Evolutionary conservation across 2,329 filamentous ascomycete genomes (phyloP).

Genomic region (Clarireedia homoeocarpa): DNA sequence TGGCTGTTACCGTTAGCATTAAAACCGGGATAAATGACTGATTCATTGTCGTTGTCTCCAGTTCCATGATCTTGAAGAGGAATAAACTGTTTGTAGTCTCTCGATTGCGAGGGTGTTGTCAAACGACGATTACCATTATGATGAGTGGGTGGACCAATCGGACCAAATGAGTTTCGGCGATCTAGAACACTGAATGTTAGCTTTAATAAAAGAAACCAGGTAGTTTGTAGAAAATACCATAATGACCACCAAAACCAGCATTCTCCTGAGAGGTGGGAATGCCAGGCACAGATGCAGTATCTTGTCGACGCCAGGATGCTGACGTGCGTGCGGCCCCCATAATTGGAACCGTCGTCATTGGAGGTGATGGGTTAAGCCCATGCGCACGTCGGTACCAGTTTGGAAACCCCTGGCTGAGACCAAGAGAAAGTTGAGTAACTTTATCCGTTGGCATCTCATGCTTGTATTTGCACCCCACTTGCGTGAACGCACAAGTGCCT

Average conservation of each 20-base stretch:
- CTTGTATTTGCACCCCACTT: slow-evolving; percentile 82
- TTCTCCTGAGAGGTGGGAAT: neutral
- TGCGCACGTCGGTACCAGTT: slow-evolving; percentile 5
- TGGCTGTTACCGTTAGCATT: neutral
- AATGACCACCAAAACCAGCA: neutral
- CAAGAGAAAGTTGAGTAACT: slow-evolving; percentile 58
- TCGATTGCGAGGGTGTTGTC: neutral
- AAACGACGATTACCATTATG: neutral
- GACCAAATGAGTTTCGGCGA: slow-evolving; percentile 4
- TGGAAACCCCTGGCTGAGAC: slow-evolving; percentile 57
- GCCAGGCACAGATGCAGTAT: neutral
- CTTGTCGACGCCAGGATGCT: slow-evolving; percentile 6
- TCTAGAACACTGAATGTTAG: neutral
- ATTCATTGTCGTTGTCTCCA: neutral
- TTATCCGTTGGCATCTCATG: slow-evolving; percentile 78
- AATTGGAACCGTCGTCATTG: neutral
- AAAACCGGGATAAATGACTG: neutral
- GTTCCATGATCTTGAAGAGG: neutral
- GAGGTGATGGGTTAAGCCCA: neutral
- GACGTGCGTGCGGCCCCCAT: neutral
- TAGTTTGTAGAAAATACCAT: neutral
- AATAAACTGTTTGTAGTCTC: neutral
- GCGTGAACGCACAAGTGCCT: slow-evolving; percentile 75
- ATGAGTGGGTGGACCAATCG: slow-evolving; percentile 5
- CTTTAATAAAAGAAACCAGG: neutral